A percentile compares a stretch with the other conserved stretches of the same genome.
Conservation (phyloP, 768 basidiomycete species). For the Phlebiopsis flavidoalba region DNA sequence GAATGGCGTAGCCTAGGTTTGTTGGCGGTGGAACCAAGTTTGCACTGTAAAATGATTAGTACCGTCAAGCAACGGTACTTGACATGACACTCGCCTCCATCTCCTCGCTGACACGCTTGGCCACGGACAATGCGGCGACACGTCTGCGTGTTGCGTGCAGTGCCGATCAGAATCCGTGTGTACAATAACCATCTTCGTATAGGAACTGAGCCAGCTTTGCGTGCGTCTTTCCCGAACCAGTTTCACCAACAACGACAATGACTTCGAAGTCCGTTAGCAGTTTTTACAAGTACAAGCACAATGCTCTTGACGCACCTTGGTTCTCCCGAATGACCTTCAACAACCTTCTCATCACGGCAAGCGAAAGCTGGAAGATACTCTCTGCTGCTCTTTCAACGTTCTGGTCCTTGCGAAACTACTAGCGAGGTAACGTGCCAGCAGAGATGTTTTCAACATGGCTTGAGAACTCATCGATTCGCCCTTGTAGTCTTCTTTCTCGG, state of each 20-base stretch:
- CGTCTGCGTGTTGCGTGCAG: slow-evolving; percentile 96
- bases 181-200: slow-evolving; percentile 95
- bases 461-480: slow-evolving; percentile 98
- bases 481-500: slow-evolving; percentile 69
- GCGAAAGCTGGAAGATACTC: slow-evolving; percentile 98
- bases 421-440: slow-evolving; percentile 64
- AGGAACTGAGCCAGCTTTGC: slow-evolving; percentile 94
- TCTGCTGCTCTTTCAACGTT: slow-evolving; percentile 89
- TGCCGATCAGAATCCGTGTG: slow-evolving; percentile 87
- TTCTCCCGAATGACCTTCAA: slow-evolving; percentile 88
- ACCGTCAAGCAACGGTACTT: background rate
- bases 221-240: slow-evolving; percentile 94
- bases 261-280: slow-evolving; percentile 41
- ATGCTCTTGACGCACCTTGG: slow-evolving; percentile 53
- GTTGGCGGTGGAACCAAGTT: slow-evolving; percentile 82
- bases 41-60: slow-evolving; percentile 46
- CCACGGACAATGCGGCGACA: slow-evolving; percentile 99
- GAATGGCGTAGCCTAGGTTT: slow-evolving; percentile 98
- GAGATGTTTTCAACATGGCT: slow-evolving; percentile 81
- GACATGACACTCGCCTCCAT: slow-evolving; percentile 68
- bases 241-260: slow-evolving; percentile 95
- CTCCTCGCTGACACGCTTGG: slow-evolving; percentile 99
- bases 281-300: background rate
- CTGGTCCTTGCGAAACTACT: slow-evolving; percentile 77
- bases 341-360: slow-evolving; percentile 88